Evolutionary conservation across 2,329 filamentous ascomycete species (phyloP).

Genomic region (Allantophomopsis lycopodina): DNA sequence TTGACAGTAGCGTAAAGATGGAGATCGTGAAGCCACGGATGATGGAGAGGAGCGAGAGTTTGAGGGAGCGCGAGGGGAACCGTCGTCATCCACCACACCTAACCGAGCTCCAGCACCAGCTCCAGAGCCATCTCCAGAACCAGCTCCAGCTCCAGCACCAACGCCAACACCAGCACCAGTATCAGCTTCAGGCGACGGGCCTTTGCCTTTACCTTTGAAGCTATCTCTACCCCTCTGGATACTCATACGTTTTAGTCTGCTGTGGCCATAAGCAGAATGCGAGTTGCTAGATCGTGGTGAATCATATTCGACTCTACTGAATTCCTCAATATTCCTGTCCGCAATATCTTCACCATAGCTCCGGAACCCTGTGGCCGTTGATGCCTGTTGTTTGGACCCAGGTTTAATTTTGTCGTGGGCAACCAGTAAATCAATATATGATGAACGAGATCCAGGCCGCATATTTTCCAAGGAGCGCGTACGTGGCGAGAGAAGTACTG

Average conservation of each 20-base stretch:
- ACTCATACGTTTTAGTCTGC: not conserved
- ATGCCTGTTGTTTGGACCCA: conserved; percentile 11
- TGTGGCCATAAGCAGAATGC: not conserved
- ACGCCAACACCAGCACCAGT: not conserved
- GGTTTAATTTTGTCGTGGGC: conserved; percentile 37
- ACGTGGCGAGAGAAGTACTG: conserved; percentile 4
- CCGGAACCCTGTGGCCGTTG: conserved; percentile 32
- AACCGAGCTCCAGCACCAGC: not conserved
- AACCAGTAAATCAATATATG: conserved; percentile 39
- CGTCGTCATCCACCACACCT: not conserved
- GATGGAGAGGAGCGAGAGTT: too few species aligned
- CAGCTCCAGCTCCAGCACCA: not conserved
- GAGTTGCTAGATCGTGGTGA: not conserved
- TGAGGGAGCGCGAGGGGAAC: too few species aligned
- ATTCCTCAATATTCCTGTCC: conserved; percentile 33
- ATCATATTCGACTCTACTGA: not conserved
- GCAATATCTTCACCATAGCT: conserved; percentile 54
- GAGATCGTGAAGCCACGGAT: too few species aligned
- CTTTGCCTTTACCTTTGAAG: not conserved
- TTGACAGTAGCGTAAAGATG: too few species aligned
- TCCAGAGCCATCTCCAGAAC: not conserved
- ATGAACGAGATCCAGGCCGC: conserved; percentile 1
- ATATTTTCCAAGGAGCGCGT: too few species aligned
- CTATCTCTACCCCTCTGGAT: not conserved
- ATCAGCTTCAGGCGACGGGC: not conserved